phyloP scores from a whole-genome alignment of 768 basidiomycete genomes.

The Tephrocybe sp. region DNA sequence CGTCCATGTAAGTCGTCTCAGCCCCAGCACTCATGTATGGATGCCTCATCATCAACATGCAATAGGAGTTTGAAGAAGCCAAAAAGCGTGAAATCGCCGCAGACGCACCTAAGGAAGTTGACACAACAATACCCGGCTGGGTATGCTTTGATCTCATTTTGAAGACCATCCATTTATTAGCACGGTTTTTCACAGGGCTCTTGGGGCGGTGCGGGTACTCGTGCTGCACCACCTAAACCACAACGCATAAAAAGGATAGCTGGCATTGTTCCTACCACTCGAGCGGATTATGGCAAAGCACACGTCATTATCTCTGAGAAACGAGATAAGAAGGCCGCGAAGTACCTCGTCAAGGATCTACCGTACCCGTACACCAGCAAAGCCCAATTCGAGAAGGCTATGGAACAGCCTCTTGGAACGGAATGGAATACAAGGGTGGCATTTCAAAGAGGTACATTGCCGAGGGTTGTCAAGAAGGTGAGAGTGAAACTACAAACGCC shows the following conservation, averaged over 20 bases:
- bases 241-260: constrained; percentile 79
- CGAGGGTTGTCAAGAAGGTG: constrained; percentile 87
- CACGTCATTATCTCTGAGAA: constrained; percentile 97
- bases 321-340: constrained; percentile 89
- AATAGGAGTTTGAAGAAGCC: constrained; percentile 80
- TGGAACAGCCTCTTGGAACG: constrained; percentile 78
- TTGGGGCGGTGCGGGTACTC: constrained; percentile 84
- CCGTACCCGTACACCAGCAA: constrained; percentile 94
- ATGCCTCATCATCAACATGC: not conserved
- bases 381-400: constrained; percentile 86
- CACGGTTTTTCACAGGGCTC: no score
- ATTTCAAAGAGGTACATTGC: constrained; percentile 83
- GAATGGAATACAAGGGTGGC: constrained; percentile 93
- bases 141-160: no score
- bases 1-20: constrained; percentile 60
- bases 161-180: no score
- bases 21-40: not conserved
- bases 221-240: constrained; percentile 58
- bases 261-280: constrained; percentile 75
- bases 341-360: constrained; percentile 88
- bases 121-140: constrained; percentile 95
- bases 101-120: constrained; percentile 86
- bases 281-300: constrained; percentile 81
- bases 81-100: constrained; percentile 81
- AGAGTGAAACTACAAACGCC: no score